Percentiles rank a stretch among this genome's conserved stretches.
phyloP scores from a whole-genome alignment of 495 filamentous ascomycete species.

The Penicillium pulvis region DNA sequence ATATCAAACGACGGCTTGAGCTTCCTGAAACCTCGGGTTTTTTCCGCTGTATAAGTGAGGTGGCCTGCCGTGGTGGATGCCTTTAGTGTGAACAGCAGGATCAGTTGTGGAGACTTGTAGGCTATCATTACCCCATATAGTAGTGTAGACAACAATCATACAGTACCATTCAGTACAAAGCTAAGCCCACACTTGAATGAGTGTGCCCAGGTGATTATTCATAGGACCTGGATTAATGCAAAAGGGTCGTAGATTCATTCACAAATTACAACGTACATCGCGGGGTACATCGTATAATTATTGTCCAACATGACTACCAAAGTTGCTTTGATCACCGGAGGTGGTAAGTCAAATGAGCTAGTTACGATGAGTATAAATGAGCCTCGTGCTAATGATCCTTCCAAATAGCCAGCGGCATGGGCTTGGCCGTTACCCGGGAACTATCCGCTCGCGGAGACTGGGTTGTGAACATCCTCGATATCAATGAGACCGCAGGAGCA shows the following conservation, averaged over 20 bases:
- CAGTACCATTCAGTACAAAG: background rate
- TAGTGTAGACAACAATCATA: background rate
- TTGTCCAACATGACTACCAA: constrained; percentile 5
- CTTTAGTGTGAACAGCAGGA: background rate
- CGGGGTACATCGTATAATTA: background rate
- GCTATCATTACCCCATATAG: background rate
- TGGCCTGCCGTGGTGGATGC: background rate
- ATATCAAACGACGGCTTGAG: background rate
- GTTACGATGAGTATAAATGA: background rate
- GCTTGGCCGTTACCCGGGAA: constrained; percentile 15
- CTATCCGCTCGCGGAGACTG: constrained; percentile 14
- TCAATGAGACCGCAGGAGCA: constrained; percentile 16
- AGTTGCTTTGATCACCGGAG: constrained; percentile 27
- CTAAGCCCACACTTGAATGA: background rate
- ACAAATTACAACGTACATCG: background rate
- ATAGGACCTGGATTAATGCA: background rate
- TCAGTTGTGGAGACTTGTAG: background rate
- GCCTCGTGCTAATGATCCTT: background rate
- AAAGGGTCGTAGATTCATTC: background rate
- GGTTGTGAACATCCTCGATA: constrained; percentile 20
- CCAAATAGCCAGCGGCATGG: constrained; percentile 21
- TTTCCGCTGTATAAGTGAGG: background rate
- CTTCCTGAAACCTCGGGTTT: background rate
- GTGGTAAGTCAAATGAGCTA: constrained; percentile 14
- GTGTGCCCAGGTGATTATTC: background rate